A percentile compares a stretch with the other conserved stretches of the same genome.
phyloP scores from a whole-genome alignment of 805 yeast genomes.

The Kuraishia molischiana region DNA sequence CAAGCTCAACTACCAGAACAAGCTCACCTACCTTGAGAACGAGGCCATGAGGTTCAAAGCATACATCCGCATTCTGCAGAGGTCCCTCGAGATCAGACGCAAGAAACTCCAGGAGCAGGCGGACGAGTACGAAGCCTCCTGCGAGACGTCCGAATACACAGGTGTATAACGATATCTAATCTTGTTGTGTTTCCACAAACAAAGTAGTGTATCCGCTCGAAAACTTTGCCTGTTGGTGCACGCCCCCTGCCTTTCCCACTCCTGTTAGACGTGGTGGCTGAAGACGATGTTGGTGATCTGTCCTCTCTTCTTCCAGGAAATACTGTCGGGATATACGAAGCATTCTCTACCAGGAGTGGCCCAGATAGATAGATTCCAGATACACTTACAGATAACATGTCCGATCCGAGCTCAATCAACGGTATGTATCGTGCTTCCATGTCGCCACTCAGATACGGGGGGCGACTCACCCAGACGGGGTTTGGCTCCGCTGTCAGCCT shows the following conservation, averaged over 20 bases:
- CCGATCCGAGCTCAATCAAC: constrained; percentile 72
- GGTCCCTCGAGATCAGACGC: constrained; percentile 34
- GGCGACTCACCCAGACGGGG: background rate
- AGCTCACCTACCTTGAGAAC: constrained; percentile 29
- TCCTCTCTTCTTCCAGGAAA: too few relatives aligned
- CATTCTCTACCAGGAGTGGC: too few relatives aligned
- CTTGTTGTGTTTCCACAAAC: background rate
- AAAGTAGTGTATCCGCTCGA: too few relatives aligned
- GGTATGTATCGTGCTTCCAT: constrained; percentile 30
- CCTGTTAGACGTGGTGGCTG: too few relatives aligned
- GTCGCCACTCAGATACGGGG: constrained; percentile 2
- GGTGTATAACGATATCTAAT: background rate
- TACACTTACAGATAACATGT: constrained; percentile 44
- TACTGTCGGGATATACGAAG: too few relatives aligned
- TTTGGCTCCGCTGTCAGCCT: constrained; percentile 1
- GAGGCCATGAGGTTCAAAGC: constrained; percentile 35
- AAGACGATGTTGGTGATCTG: too few relatives aligned
- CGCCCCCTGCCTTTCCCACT: background rate
- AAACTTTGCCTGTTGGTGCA: too few relatives aligned
- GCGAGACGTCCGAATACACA: background rate
- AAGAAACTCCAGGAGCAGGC: constrained; percentile 11
- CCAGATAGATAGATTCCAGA: too few relatives aligned
- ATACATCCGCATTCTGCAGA: constrained; percentile 34
- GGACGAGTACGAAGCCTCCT: background rate
- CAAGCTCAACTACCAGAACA: constrained; percentile 28